Conservation (phyloP, 1,139 yeast genomes). For the Blastobotrys apis region DNA sequence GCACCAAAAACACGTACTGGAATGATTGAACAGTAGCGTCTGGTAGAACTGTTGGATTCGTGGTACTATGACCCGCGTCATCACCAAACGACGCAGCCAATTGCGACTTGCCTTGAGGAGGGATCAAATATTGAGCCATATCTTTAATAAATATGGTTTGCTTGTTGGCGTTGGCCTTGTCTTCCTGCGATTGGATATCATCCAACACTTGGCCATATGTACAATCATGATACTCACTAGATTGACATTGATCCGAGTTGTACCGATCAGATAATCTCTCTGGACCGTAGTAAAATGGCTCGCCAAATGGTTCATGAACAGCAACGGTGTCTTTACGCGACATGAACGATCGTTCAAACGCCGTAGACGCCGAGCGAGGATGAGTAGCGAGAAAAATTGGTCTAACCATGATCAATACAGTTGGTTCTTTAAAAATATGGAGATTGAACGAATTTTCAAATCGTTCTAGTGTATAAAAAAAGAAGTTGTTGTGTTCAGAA, state of each 20-base stretch:
- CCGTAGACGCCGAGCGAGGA: conserved; percentile 31
- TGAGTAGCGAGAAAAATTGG: conserved; percentile 28
- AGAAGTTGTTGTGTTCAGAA: too few relatives aligned
- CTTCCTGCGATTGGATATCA: conserved; percentile 14
- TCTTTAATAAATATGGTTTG: conserved; percentile 27
- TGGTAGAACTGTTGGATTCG: conserved; percentile 27
- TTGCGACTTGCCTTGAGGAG: conserved; percentile 14
- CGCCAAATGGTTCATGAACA: conserved; percentile 32
- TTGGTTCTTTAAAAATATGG: too few relatives aligned
- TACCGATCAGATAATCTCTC: conserved; percentile 28
- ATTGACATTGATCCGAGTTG: conserved; percentile 17
- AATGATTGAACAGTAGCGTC: conserved; percentile 18
- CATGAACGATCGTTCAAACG: conserved; percentile 30
- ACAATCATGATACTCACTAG: conserved; percentile 17
- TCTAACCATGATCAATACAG: too few relatives aligned
- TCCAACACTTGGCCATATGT: conserved; percentile 23
- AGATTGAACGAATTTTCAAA: too few relatives aligned
- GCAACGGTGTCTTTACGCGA: conserved; percentile 25
- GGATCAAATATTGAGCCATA: conserved; percentile 31
- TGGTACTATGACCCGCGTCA: neutral
- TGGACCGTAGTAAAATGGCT: conserved; percentile 30
- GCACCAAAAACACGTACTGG: conserved; percentile 27
- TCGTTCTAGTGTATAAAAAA: too few relatives aligned
- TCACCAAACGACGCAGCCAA: conserved; percentile 3
- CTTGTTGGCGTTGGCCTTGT: too few relatives aligned